These are phyloP conservation scores for Dujonia santamariae DNA, from an alignment of 1,139 yeast genomes.

Conservation along the genomic window DNA sequence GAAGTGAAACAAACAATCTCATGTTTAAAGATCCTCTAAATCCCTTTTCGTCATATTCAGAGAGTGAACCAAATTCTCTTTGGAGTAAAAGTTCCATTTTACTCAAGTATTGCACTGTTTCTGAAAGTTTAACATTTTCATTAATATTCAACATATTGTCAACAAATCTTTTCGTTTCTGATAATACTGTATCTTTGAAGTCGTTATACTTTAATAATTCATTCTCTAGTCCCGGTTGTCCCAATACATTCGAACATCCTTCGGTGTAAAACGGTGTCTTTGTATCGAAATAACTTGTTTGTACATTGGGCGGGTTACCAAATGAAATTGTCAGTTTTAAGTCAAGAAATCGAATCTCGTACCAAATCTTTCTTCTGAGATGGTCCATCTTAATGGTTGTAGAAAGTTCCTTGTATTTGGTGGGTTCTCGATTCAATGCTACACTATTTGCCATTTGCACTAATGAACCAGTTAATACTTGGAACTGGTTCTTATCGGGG, in stretches of 20 bases:
- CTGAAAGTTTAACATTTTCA: slow-evolving; percentile 1
- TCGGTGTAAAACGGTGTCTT: slow-evolving; percentile 22
- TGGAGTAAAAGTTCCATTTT: slow-evolving; percentile 4
- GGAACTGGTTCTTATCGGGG: slow-evolving; percentile 43
- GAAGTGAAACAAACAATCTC: slow-evolving; percentile 1
- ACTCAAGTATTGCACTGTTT: slow-evolving; percentile 4
- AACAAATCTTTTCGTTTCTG: slow-evolving; percentile 2
- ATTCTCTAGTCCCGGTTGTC: slow-evolving; percentile 1
- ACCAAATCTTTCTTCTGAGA: slow-evolving; percentile 47
- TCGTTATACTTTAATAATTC: slow-evolving; percentile 5
- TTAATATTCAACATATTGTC: slow-evolving; percentile 6
- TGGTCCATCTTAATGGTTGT: slow-evolving; percentile 21
- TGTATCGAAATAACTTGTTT: slow-evolving; percentile 29
- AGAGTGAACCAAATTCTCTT: slow-evolving; percentile 7
- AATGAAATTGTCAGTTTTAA: slow-evolving; percentile 26
- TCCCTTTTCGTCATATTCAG: slow-evolving; percentile 3
- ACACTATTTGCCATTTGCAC: slow-evolving; percentile 43
- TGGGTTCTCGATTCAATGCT: slow-evolving; percentile 46
- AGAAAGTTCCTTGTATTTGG: slow-evolving; percentile 19
- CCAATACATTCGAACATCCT: slow-evolving; percentile 1
- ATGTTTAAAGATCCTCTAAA: slow-evolving; percentile 9
- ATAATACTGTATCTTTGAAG: neutral
- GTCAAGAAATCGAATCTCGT: slow-evolving; percentile 32
- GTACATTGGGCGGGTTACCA: slow-evolving; percentile 35
- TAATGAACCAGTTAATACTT: slow-evolving; percentile 36